These are phyloP conservation scores for Trypanosoma caninum DNA, from an alignment of 208 protist species.

Conservation along the genomic window DNA sequence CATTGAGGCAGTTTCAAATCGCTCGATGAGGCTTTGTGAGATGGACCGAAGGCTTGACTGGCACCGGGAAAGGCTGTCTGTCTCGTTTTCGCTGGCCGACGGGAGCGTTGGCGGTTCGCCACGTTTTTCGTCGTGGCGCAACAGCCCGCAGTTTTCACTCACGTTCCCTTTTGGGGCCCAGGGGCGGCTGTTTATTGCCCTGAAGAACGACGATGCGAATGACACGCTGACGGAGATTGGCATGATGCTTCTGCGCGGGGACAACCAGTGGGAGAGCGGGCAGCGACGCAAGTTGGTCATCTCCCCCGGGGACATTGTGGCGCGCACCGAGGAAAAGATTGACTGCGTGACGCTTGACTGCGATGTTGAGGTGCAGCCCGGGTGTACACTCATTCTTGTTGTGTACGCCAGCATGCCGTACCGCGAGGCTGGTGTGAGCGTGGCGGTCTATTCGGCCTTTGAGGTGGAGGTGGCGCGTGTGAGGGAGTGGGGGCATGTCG, in stretches of 20 bases:
- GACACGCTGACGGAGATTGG: constrained; percentile 53
- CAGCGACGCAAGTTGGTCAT: constrained; percentile 56
- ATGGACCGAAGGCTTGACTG: constrained; percentile 77
- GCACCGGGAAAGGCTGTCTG: constrained; percentile 31
- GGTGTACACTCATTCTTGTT: constrained; percentile 56
- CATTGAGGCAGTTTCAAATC: constrained; percentile 62
- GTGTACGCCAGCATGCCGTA: constrained; percentile 76
- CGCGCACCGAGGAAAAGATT: constrained; percentile 30
- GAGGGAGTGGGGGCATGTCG: constrained; percentile 64
- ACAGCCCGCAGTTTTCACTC: constrained; percentile 79
- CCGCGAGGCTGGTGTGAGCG: constrained; percentile 58
- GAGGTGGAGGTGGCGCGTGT: constrained; percentile 56
- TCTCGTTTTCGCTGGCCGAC: constrained; percentile 36
- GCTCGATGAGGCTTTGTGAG: constrained; percentile 38
- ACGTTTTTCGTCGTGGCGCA: constrained; percentile 79
- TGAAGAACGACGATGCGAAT: constrained; percentile 36
- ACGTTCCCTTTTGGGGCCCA: constrained; percentile 68
- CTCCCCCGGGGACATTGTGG: constrained; percentile 49
- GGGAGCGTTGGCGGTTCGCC: constrained; percentile 71
- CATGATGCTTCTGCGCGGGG: constrained; percentile 57
- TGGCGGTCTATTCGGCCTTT: constrained; percentile 56
- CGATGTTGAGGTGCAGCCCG: constrained; percentile 42
- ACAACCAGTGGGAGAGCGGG: constrained; percentile 38
- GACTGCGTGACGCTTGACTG: constrained; percentile 34
- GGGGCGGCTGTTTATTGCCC: constrained; percentile 58